These are phyloP conservation scores for Vigna angularis DNA, from an alignment of 306 rosid genomes.

Conservation along the genomic window DNA sequence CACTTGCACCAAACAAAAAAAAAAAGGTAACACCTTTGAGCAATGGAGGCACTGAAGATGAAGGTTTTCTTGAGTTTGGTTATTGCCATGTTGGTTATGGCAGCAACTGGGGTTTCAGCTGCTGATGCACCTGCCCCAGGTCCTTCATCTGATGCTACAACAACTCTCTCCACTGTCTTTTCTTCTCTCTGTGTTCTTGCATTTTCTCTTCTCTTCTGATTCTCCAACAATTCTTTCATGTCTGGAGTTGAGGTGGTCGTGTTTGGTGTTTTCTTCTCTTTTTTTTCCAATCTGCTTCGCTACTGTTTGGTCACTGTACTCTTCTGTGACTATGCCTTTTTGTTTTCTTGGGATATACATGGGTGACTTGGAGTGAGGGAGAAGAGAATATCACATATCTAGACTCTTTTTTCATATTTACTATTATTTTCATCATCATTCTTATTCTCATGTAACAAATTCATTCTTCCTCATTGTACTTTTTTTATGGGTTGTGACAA, in stretches of 20 bases:
- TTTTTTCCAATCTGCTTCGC: neutral
- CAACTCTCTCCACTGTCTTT: constrained; percentile 42
- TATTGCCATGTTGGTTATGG: constrained; percentile 47
- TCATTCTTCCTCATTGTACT: constrained; percentile 43
- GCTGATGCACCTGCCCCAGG: constrained; percentile 63
- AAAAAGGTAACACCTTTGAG: neutral
- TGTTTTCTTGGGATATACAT: neutral
- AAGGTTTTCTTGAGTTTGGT: constrained; percentile 44
- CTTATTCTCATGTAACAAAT: constrained; percentile 42
- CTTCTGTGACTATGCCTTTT: neutral
- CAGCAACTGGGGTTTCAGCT: constrained; percentile 48
- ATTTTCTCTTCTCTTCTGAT: constrained; percentile 49
- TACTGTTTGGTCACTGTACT: neutral
- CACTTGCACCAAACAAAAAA: neutral
- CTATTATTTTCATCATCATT: neutral
- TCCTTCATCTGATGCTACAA: constrained; percentile 59
- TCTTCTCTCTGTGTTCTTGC: constrained; percentile 58
- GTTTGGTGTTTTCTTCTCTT: constrained; percentile 12
- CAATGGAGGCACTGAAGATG: constrained; percentile 56
- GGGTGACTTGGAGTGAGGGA: neutral
- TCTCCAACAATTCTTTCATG: neutral
- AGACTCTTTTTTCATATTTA: too few relatives aligned
- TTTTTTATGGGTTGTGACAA: constrained; percentile 11
- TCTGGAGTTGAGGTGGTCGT: constrained; percentile 36
- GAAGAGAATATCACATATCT: neutral